Conservation (phyloP, 345 rosid species). For the Brassica cretica region DNA sequence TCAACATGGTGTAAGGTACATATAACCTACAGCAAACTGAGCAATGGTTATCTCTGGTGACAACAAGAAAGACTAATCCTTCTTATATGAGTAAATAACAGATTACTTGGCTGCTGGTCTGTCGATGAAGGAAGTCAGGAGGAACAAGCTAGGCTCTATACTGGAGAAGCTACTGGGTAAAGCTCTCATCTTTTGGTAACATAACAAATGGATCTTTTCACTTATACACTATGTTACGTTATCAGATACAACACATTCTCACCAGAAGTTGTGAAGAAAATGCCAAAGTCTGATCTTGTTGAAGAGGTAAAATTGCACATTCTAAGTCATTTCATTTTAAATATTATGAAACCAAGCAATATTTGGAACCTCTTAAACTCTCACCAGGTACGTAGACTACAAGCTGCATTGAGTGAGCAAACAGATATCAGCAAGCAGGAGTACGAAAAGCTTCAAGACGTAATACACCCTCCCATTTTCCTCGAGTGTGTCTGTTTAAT, state of each 20-base stretch:
- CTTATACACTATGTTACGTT: background rate
- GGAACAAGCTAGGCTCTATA: conserved; percentile 74
- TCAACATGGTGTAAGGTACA: too few relatives aligned
- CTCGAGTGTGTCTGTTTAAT: too few relatives aligned
- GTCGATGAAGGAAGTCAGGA: conserved; percentile 88
- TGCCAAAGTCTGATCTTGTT: conserved; percentile 76
- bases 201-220: background rate
- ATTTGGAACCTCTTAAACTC: background rate
- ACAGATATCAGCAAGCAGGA: conserved; percentile 61
- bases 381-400: conserved; percentile 64
- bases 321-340: background rate
- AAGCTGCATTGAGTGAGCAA: conserved; percentile 66
- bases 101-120: conserved; percentile 93
- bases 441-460: too few relatives aligned
- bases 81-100: conserved; percentile 25
- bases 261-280: conserved; percentile 63
- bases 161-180: conserved; percentile 62
- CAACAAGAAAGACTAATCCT: too few relatives aligned
- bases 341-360: conserved; percentile 1
- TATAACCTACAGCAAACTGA: too few relatives aligned
- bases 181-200: background rate
- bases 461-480: too few relatives aligned
- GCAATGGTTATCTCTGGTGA: too few relatives aligned
- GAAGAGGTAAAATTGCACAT: conserved; percentile 57
- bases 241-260: conserved; percentile 81